A percentile compares a stretch with the other conserved stretches of the same genome.
Evolutionary conservation across 345 rosid genomes (phyloP).

Genomic region (Lenwebbia sp.): DNA sequence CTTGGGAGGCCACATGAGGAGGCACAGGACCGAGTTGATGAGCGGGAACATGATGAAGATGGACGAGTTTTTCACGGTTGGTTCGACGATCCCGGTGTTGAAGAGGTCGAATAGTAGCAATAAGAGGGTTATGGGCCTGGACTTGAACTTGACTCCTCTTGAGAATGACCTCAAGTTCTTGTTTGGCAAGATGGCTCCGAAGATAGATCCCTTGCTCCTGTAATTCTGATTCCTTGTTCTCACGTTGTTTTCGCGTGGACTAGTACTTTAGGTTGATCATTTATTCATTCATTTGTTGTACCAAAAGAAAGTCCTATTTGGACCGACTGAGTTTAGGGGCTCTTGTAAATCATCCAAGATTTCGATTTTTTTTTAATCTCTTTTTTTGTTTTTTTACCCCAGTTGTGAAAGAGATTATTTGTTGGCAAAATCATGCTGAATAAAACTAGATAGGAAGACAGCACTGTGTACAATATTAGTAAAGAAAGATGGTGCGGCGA

Average conservation of each 20-base stretch:
- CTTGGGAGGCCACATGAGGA: constrained; percentile 16
- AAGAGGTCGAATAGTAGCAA: constrained; percentile 4
- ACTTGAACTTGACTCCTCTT: constrained; percentile 8
- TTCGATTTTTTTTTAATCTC: background rate
- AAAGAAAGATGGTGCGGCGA: background rate
- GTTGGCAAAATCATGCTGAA: background rate
- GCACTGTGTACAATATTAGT: background rate
- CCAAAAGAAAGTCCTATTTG: background rate
- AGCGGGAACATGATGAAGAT: background rate
- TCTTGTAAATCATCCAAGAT: background rate
- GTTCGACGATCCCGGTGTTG: background rate
- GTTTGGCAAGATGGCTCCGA: constrained; percentile 8
- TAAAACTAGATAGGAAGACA: background rate
- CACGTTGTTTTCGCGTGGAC: background rate
- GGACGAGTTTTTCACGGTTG: background rate
- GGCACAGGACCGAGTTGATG: constrained; percentile 3
- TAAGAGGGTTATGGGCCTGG: constrained; percentile 2
- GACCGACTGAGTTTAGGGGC: background rate
- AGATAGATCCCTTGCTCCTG: background rate
- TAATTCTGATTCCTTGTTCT: background rate
- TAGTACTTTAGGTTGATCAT: background rate
- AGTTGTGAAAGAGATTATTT: background rate
- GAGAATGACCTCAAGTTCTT: constrained; percentile 11
- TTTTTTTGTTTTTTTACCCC: background rate
- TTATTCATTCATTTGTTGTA: background rate